These are phyloP conservation scores for Colletotrichum navitas DNA, from an alignment of 2,329 filamentous ascomycete species.

Conservation along the genomic window DNA sequence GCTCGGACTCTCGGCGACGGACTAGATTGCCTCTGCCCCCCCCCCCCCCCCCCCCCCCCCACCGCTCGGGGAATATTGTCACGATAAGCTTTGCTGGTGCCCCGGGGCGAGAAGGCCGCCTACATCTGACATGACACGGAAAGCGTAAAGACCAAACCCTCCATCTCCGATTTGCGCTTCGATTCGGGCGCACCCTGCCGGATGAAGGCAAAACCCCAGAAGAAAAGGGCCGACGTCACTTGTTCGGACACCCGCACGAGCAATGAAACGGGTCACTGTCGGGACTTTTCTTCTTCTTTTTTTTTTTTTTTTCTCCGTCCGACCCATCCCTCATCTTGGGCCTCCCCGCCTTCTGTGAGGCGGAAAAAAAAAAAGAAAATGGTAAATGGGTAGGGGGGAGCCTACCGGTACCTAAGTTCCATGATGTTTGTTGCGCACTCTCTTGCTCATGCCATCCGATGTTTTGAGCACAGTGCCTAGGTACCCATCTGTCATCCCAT, in stretches of 20 bases:
- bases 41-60: too few relatives aligned
- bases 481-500: background rate
- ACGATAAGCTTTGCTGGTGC: constrained; percentile 1
- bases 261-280: background rate
- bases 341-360: background rate
- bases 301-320: background rate
- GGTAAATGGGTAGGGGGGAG: too few relatives aligned
- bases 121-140: background rate
- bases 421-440: background rate
- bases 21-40: background rate
- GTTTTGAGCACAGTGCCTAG: constrained; percentile 6
- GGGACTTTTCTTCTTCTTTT: background rate
- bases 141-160: background rate
- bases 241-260: background rate
- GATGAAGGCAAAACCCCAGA: background rate
- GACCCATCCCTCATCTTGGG: background rate
- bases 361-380: background rate
- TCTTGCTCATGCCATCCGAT: constrained; percentile 12
- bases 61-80: background rate
- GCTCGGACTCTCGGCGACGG: background rate
- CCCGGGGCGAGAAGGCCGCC: background rate
- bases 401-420: background rate
- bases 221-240: background rate
- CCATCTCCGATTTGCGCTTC: background rate
- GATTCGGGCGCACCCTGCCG: background rate